These are phyloP conservation scores for Pseudogymnoascus sp. DNA, from an alignment of 2,329 filamentous ascomycete genomes.

Conservation along the genomic window DNA sequence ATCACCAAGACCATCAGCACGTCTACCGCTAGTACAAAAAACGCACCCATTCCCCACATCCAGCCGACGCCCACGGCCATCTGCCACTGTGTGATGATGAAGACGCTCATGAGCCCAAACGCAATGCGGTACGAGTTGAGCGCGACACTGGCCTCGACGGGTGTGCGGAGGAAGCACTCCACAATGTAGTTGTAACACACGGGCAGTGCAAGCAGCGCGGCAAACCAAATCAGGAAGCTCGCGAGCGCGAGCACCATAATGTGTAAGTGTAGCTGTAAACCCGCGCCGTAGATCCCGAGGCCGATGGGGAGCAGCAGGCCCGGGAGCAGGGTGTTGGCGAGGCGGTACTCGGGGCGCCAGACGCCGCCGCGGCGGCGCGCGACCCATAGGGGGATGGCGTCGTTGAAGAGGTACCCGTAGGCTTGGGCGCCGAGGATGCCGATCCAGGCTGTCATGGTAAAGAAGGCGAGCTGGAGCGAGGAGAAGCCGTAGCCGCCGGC, in stretches of 20 bases:
- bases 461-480: slow-evolving; percentile 8
- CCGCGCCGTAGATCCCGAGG: slow-evolving; percentile 31
- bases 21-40: slow-evolving; percentile 27
- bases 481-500: slow-evolving; percentile 12
- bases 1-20: slow-evolving; percentile 23
- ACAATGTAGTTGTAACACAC: slow-evolving; percentile 21
- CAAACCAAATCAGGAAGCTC: slow-evolving; percentile 33
- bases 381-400: slow-evolving; percentile 11
- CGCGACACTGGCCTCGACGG: slow-evolving; percentile 29
- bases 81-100: slow-evolving; percentile 34
- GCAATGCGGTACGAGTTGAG: slow-evolving; percentile 30
- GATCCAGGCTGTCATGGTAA: slow-evolving; percentile 7
- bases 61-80: slow-evolving; percentile 29
- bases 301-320: slow-evolving; percentile 28
- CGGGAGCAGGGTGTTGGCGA: slow-evolving; percentile 26
- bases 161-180: slow-evolving; percentile 30
- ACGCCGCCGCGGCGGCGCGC: slow-evolving; percentile 18
- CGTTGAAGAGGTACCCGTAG: slow-evolving; percentile 8
- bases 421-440: slow-evolving; percentile 9
- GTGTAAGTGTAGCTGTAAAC: slow-evolving; percentile 33
- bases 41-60: slow-evolving; percentile 35
- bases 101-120: slow-evolving; percentile 32
- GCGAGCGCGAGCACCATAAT: slow-evolving; percentile 34
- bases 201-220: slow-evolving; percentile 26
- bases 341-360: slow-evolving; percentile 34